Evolutionary conservation across 352 stramenopile species (phyloP).

Genomic region (Peronospora tabacina): DNA sequence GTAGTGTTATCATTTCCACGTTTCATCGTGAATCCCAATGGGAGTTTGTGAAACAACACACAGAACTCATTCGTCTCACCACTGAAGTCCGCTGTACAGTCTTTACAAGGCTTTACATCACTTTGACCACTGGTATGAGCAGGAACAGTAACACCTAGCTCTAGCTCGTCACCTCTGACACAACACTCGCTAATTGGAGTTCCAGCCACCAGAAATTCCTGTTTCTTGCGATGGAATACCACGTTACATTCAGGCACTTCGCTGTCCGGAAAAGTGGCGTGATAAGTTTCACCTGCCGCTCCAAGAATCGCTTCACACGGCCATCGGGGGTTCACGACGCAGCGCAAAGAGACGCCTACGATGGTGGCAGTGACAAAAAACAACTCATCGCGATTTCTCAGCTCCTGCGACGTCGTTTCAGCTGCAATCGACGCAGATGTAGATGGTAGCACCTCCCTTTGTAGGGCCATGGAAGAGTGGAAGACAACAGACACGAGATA

Average conservation of each 20-base stretch:
- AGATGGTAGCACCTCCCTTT: slow-evolving; percentile 6
- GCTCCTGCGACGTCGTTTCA: slow-evolving; percentile 10
- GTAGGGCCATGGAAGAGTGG: slow-evolving; percentile 13
- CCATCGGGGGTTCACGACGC: slow-evolving; percentile 48
- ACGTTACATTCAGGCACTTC: slow-evolving; percentile 73
- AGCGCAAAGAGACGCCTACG: slow-evolving; percentile 49
- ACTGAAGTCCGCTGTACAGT: slow-evolving; percentile 25
- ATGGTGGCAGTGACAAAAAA: slow-evolving; percentile 43
- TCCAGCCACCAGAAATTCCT: slow-evolving; percentile 42
- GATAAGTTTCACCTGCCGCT: slow-evolving; percentile 58
- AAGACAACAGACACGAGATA: neutral
- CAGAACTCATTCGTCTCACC: slow-evolving; percentile 48
- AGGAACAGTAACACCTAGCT: slow-evolving; percentile 44
- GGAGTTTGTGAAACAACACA: slow-evolving; percentile 78
- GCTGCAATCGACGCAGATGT: slow-evolving; percentile 11
- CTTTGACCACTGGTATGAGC: neutral
- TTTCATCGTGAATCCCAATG: slow-evolving; percentile 82
- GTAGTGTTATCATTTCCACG: slow-evolving; percentile 55
- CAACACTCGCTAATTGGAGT: slow-evolving; percentile 50
- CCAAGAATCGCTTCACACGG: slow-evolving; percentile 63
- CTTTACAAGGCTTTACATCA: slow-evolving; percentile 10
- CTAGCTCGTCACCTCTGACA: slow-evolving; percentile 48
- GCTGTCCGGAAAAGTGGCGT: slow-evolving; percentile 39
- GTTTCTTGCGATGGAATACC: slow-evolving; percentile 56
- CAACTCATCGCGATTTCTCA: slow-evolving; percentile 26